phyloP scores from a whole-genome alignment of 805 yeast species.

The Priceomyces castillae region DNA sequence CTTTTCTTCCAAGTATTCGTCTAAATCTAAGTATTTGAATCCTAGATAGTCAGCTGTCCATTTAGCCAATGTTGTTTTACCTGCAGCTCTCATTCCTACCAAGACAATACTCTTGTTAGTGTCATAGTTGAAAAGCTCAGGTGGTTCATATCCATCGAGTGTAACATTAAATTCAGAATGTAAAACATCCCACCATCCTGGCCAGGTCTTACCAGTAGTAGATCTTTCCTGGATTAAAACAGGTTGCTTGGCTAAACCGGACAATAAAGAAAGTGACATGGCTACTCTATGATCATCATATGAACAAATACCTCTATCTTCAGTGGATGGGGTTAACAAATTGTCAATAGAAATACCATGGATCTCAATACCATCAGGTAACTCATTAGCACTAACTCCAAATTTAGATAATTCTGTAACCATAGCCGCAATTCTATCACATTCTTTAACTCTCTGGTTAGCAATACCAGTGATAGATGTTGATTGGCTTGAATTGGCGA shows the following conservation, averaged over 20 bases:
- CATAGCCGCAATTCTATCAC: slow-evolving; percentile 96
- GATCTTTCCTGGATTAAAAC: slow-evolving; percentile 80
- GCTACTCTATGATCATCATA: slow-evolving; percentile 98
- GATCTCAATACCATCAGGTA: slow-evolving; percentile 89
- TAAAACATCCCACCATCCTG: slow-evolving; percentile 98
- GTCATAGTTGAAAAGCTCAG: slow-evolving; percentile 17
- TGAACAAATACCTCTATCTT: slow-evolving; percentile 61
- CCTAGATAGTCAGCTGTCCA: slow-evolving; percentile 74
- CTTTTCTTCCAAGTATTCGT: slow-evolving; percentile 61
- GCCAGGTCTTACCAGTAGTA: slow-evolving; percentile 98
- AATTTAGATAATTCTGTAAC: slow-evolving; percentile 81
- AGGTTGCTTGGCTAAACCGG: slow-evolving; percentile 63
- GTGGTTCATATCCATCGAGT: slow-evolving; percentile 70
- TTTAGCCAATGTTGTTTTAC: slow-evolving; percentile 81
- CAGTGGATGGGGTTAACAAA: slow-evolving; percentile 52
- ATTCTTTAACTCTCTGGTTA: slow-evolving; percentile 96
- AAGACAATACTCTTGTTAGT: slow-evolving; percentile 56
- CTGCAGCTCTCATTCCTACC: slow-evolving; percentile 98
- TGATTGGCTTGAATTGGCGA: slow-evolving; percentile 53
- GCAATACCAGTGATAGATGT: slow-evolving; percentile 94
- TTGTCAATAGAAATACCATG: slow-evolving; percentile 58
- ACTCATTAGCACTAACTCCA: slow-evolving; percentile 81
- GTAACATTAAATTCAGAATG: slow-evolving; percentile 62
- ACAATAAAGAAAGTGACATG: slow-evolving; percentile 89
- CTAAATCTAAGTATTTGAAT: slow-evolving; percentile 72